Evolutionary conservation across 202 grass and related monocot species (phyloP), one percentile per base, ranked within the genome.

Genomic region (Panicum virgatum): DNA sequence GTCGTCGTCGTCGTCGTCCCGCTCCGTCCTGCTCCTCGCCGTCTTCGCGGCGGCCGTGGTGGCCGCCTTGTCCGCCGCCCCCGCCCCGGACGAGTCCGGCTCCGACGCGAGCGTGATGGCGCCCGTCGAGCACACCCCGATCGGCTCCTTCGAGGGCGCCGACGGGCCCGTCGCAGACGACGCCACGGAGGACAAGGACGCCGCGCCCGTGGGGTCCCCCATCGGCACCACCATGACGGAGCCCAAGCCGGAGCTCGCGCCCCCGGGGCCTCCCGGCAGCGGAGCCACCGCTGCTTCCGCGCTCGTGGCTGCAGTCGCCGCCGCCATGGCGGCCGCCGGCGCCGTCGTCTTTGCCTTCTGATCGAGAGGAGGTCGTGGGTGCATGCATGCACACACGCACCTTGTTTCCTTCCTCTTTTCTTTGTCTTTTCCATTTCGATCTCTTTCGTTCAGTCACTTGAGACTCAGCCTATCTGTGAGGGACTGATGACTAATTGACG

Each of bases 181-280:
- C 30, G 83, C 64, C 15, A 16, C 47, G n/a, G 72, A 77, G 3
- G 83, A 85, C 65, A 30, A 51, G 2, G 29, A 72, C 6, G 83
- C 73, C 5, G 83, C 83, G 64, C 83, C 83, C 12, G 65, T 78
- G 39, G 83, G 83, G 9, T 50, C 83, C 0, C 83, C 83, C 38
- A 58, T 85, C 12, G 74, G 83, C 53, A 85, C 83, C 74, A 71
- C 83, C 53, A 85, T 85, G 83, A 85, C 64, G 20, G 64, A 77
- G 27, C 52, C 83, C 5, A 26, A 62, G 65, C 53, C 73, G n/a
- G 75, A 50, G 53, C 57, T 54, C 26, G 15, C 43, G 68, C 68
- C 30, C 0, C 26, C 40, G 10, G 58, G 54, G 7, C 36, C 81
- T 9, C 60, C 60, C 29, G 4, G 4, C 16, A 54, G 48, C 18